Evolutionary conservation across 2,329 filamentous ascomycete species (phyloP), one percentile per base, ranked within the genome.

Genomic region (Colletotrichum musae): DNA sequence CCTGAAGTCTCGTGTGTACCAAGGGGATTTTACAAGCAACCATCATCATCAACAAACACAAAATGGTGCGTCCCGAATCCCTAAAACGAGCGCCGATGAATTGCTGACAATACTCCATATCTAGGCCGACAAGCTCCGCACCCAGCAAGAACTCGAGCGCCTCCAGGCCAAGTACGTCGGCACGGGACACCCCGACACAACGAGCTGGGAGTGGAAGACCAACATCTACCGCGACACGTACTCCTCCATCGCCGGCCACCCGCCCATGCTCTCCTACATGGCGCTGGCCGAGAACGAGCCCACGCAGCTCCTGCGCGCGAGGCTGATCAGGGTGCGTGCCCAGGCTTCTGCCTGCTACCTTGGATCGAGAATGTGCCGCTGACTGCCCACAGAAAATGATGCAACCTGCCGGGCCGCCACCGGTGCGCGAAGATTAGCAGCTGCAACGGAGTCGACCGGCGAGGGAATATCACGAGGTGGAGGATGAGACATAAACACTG

Each of bases 191-290:
- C 94, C 95, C 51, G 96, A 99, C 84, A 98, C 95, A 15, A 97
- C 94, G 28, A 97, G 94, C 81, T 96, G 96, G 91, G 96, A 99
- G 83, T 99, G 95, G 94, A 92, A 92, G 58, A 95, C 93, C 70
- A 99, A 98, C 84, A 95, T 98, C 78, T 89, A 94, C 78, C 94
- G 96, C 79, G 96, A 99, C 84, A 97, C 92, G 24, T 95, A 95
- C 79, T 90, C 94, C 21, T 94, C 91, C 72, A 95, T 97, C 76
- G 88, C 96, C 72, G 96, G 96, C 21, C 96, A 99, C 79, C 93
- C 94, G 16, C 93, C 94, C 7, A 86, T 98, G 70, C 86, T 98
- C 16, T 90, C 93, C 47, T 98, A 97, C 80, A 94, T 98, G 86
- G 88, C 93, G 18, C 90, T 98, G 58, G 95, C 95, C 0, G 90